Evolutionary conservation across 352 stramenopile species (phyloP), one percentile per base, ranked within the genome.

Genomic region (Pythium aphanidermatum): DNA sequence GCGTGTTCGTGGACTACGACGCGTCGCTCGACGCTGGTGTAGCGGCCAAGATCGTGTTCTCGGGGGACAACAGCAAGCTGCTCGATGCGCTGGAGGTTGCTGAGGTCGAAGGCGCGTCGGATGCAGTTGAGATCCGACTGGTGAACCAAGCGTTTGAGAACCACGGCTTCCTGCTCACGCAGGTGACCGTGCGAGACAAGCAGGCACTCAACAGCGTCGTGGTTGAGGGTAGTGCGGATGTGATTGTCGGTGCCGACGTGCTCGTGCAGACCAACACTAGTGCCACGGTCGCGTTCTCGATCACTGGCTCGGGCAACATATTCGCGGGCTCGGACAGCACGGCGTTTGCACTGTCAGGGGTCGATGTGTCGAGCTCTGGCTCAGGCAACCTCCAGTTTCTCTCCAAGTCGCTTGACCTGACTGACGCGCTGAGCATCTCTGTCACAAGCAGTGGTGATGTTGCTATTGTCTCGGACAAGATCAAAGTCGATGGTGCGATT

Each of bases 141-240:
- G 74, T 70, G 51, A 83, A 86, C 60, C 50, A 70, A 55, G 59
- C 81, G 42, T 63, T 66, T 17, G 40, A 50, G n/a, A 60, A 48
- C 7, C 53, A 79, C 16, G 74, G 74, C 28, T 82, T 55, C 36
- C 42, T 86, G 24, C 58, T 83, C 51, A 82, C 70, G 23, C 57
- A 79, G 27, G 71, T 86, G 29, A 64, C 66, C 45, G 26, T 86
- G 14, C 66, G 56, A n/a, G 51, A 79, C 25, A 70, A 74, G 51
- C 67, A 69, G 27, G 30, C 61, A 35, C 34, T 86, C 35, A 57
- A 58, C 14, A 42, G 58, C 37, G 35, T 86, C 13, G 65, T 59
- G 19, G 65, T 60, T 17, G 46, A 63, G 1, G 58, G 72, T 20
- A 64, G 68, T 10, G 61, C 65, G 4, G 47, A 64, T 13, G 60